Percentiles rank a stretch among this genome's conserved stretches.
These are phyloP conservation scores for Drechslera avenae DNA, from an alignment of 2,329 filamentous ascomycete species.

Conservation along the genomic window DNA sequence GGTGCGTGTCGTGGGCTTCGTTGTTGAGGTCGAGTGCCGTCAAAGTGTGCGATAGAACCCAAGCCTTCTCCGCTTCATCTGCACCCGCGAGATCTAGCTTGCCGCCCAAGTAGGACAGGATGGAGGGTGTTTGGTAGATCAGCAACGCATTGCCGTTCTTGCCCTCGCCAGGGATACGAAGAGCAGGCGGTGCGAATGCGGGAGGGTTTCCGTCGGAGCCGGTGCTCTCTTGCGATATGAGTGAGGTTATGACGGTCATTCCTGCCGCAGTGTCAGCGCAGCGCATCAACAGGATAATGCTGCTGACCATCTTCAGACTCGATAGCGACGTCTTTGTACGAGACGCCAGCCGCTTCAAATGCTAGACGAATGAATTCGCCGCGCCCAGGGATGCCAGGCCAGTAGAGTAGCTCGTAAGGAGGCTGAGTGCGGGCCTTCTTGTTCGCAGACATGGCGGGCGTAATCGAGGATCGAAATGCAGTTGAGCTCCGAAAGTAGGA, in stretches of 20 bases:
- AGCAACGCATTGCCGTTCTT: slow-evolving; percentile 61
- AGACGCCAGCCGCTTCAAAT: slow-evolving; percentile 69
- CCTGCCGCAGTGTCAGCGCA: slow-evolving; percentile 27
- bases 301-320: slow-evolving; percentile 51
- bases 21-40: slow-evolving; percentile 75
- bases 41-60: slow-evolving; percentile 67
- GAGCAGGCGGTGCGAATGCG: slow-evolving; percentile 68
- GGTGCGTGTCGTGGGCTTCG: slow-evolving; percentile 77
- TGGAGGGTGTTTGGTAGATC: slow-evolving; percentile 73
- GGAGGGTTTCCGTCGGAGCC: slow-evolving; percentile 67
- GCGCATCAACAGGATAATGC: neutral
- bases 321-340: slow-evolving; percentile 68
- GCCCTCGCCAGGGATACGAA: slow-evolving; percentile 57
- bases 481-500: neutral
- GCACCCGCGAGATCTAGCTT: slow-evolving; percentile 62
- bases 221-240: slow-evolving; percentile 51
- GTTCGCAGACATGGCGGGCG: slow-evolving; percentile 26
- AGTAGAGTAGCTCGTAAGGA: slow-evolving; percentile 72
- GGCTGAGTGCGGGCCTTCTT: slow-evolving; percentile 42
- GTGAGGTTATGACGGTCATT: slow-evolving; percentile 56
- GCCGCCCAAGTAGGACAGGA: slow-evolving; percentile 71
- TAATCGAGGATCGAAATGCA: neutral
- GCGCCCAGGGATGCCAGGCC: slow-evolving; percentile 72
- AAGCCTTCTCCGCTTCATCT: slow-evolving; percentile 58
- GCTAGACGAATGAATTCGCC: slow-evolving; percentile 75